phyloP scores from a whole-genome alignment of 1,284 basidiomycete genomes.

The Phylloporus gajari region DNA sequence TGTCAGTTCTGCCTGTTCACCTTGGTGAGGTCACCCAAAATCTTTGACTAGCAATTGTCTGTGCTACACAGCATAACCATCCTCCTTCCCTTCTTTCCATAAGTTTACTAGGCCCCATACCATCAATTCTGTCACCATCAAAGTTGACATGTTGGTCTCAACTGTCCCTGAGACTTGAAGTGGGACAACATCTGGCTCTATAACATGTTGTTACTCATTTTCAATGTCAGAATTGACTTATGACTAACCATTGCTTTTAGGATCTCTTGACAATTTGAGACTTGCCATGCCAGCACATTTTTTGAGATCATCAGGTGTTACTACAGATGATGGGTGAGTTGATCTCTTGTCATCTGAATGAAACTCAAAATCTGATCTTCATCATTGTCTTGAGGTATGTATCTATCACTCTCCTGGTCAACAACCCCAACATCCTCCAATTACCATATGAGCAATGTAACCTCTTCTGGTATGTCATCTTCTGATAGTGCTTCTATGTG shows the following conservation, averaged over 20 bases:
- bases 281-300: too few relatives aligned
- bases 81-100: slow-evolving; percentile 5
- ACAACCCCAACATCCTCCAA: not conserved
- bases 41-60: not conserved
- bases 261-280: too few relatives aligned
- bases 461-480: not conserved
- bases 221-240: too few relatives aligned
- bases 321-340: too few relatives aligned
- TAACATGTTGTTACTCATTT: too few relatives aligned
- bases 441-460: not conserved
- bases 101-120: slow-evolving; percentile 27
- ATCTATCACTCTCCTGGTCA: not conserved
- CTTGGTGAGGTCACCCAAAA: not conserved
- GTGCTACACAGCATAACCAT: not conserved
- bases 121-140: slow-evolving; percentile 12
- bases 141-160: slow-evolving; percentile 3
- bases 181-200: slow-evolving; percentile 5
- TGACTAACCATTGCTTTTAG: too few relatives aligned
- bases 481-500: not conserved
- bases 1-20: not conserved
- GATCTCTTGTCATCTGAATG: too few relatives aligned
- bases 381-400: not conserved
- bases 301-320: too few relatives aligned
- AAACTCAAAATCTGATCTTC: too few relatives aligned
- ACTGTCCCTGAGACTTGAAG: slow-evolving; percentile 2